Conservation (phyloP, 345 rosid species). For the Zanthoxylum bungeanum region DNA sequence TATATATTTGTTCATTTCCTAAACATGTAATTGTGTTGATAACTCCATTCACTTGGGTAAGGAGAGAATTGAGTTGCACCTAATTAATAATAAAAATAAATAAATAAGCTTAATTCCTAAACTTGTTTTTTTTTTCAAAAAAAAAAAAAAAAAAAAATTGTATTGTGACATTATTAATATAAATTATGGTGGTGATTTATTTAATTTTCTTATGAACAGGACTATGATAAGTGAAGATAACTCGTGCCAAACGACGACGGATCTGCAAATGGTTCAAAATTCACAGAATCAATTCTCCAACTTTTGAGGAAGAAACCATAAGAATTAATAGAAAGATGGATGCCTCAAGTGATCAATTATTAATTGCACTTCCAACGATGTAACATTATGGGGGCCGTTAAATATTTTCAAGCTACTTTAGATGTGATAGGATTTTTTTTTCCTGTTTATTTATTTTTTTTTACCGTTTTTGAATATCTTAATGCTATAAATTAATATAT, state of each 20-base stretch:
- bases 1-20: no score
- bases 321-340: neutral
- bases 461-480: neutral
- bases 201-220: no score
- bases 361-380: neutral
- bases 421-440: slow-evolving; percentile 34
- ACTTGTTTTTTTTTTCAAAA: no score
- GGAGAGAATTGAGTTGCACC: no score
- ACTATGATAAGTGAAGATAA: slow-evolving; percentile 64
- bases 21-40: no score
- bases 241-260: slow-evolving; percentile 78
- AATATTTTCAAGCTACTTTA: slow-evolving; percentile 23
- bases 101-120: no score
- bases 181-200: no score
- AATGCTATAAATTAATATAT: slow-evolving; percentile 14
- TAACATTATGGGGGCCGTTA: neutral
- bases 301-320: slow-evolving; percentile 31
- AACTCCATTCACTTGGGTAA: no score
- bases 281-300: slow-evolving; percentile 63
- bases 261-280: slow-evolving; percentile 74
- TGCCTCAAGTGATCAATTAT: slow-evolving; percentile 3
- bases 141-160: no score
- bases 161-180: no score
- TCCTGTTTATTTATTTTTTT: neutral
- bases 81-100: no score